These are phyloP conservation scores for Acacia confusa DNA, from an alignment of 306 rosid species.

Conservation along the genomic window DNA sequence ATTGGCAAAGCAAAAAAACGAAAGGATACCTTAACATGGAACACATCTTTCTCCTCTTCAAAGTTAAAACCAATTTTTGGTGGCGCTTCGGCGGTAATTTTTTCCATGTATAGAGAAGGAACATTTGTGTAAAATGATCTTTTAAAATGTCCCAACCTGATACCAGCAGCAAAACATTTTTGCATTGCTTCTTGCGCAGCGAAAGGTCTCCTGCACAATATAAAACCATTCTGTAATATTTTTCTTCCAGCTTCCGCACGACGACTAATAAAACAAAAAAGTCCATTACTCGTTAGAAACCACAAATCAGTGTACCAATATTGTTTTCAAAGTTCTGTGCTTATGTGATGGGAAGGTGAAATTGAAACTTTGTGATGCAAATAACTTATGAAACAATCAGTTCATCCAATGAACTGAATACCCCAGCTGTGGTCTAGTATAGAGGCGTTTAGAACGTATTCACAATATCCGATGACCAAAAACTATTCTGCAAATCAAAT, in stretches of 20 bases:
- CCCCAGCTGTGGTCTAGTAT: background rate
- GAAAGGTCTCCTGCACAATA: conserved; percentile 32
- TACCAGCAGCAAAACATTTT: conserved; percentile 14
- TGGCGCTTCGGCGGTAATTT: conserved; percentile 27
- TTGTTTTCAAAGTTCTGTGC: background rate
- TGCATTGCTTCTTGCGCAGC: conserved; percentile 21
- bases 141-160: conserved; percentile 17
- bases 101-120: conserved; percentile 39
- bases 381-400: background rate
- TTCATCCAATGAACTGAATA: background rate
- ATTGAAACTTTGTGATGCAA: background rate
- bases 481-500: background rate
- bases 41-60: conserved; percentile 46
- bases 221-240: background rate
- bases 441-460: background rate
- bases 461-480: background rate
- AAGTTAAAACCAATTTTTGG: conserved; percentile 34
- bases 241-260: background rate
- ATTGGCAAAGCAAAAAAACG: background rate
- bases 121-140: conserved; percentile 41
- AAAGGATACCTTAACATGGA: conserved; percentile 43
- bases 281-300: background rate
- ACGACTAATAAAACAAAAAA: background rate
- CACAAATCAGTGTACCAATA: background rate
- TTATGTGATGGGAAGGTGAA: background rate